Percentiles rank a stretch among this genome's conserved stretches.
Evolutionary conservation across 1,284 basidiomycete genomes (phyloP).

Genomic region (Cryptococcus jaspeensis): DNA sequence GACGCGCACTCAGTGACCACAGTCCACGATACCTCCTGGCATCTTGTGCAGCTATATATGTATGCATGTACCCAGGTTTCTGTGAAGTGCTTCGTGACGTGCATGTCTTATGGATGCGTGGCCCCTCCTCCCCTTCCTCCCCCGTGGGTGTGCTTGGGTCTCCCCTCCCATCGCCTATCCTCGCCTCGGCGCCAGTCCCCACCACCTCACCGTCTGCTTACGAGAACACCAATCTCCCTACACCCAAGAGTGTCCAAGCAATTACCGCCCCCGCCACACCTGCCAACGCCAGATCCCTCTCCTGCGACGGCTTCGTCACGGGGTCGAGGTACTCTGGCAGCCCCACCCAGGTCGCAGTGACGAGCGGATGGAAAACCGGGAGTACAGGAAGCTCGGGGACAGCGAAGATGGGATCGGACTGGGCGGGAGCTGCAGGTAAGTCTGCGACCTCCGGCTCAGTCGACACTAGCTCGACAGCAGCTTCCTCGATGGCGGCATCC

Average conservation of each 20-base stretch:
- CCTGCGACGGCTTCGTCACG: constrained; percentile 24
- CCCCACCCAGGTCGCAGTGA: constrained; percentile 10
- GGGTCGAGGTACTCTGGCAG: constrained; percentile 18
- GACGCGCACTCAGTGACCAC: too few relatives aligned
- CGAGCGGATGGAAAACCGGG: neutral
- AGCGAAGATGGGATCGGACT: neutral
- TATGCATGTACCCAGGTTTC: too few relatives aligned
- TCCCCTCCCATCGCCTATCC: too few relatives aligned
- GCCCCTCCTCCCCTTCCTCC: neutral
- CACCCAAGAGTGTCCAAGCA: constrained; percentile 3
- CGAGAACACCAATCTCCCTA: constrained; percentile 7
- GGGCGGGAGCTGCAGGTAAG: neutral
- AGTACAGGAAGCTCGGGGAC: neutral
- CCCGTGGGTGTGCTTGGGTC: too few relatives aligned
- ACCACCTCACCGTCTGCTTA: neutral
- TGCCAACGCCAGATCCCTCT: constrained; percentile 29
- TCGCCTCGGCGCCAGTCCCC: too few relatives aligned
- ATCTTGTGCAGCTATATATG: too few relatives aligned
- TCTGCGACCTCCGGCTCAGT: too few relatives aligned
- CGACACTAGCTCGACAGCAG: neutral
- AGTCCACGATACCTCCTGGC: too few relatives aligned
- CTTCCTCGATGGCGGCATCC: neutral
- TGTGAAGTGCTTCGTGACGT: neutral
- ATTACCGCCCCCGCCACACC: constrained; percentile 18
- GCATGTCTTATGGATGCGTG: neutral